Percentiles rank a stretch among this genome's conserved stretches.
Evolutionary conservation across 768 basidiomycete species (phyloP).

Genomic region (Xerocomellus intermedius): DNA sequence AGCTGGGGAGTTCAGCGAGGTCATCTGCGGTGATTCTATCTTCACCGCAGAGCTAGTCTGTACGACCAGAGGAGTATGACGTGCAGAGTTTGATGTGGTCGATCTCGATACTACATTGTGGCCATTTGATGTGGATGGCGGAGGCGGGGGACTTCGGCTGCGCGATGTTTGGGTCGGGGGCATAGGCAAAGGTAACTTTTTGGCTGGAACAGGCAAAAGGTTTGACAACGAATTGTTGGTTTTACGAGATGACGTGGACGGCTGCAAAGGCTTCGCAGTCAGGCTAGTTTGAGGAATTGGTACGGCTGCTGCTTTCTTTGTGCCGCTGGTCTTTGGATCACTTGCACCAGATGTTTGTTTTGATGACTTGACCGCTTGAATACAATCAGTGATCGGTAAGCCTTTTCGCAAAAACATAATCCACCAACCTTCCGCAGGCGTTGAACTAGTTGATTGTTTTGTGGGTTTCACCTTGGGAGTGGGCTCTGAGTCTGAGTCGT

Average conservation of each 20-base stretch:
- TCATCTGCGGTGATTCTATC: slow-evolving; percentile 17
- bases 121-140: background rate
- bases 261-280: background rate
- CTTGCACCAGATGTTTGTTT: slow-evolving; percentile 2
- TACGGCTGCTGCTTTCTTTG: slow-evolving; percentile 1
- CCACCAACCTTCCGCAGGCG: slow-evolving; percentile 16
- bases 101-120: background rate
- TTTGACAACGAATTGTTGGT: slow-evolving; percentile 24
- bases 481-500: slow-evolving; percentile 22
- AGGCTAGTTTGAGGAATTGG: background rate
- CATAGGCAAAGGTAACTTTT: background rate
- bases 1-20: slow-evolving; percentile 9
- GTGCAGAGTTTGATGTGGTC: background rate
- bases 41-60: slow-evolving; percentile 17
- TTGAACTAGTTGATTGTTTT: background rate
- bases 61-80: background rate
- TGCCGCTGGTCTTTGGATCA: slow-evolving; percentile 3
- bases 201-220: background rate
- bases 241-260: slow-evolving; percentile 8
- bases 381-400: background rate
- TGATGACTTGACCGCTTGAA: slow-evolving; percentile 14
- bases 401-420: background rate
- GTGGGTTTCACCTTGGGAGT: slow-evolving; percentile 15
- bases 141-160: background rate
- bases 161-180: background rate